phyloP scores from a whole-genome alignment of 169 alveolate genomes.

The Plasmodium vinckei region DNA sequence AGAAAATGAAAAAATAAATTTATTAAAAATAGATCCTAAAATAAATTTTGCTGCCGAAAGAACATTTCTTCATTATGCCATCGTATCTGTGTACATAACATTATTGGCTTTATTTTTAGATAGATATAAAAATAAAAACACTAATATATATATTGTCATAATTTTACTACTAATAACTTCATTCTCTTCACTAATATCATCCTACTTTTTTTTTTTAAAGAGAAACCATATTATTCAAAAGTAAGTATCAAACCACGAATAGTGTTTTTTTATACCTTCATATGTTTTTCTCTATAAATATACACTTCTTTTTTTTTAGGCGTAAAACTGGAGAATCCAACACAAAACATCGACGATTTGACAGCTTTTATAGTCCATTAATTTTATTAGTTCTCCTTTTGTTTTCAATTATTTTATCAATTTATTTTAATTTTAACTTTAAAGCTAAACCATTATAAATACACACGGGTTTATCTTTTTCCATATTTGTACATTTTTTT shows the following conservation, averaged over 20 bases:
- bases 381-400: constrained; percentile 47
- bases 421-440: constrained; percentile 51
- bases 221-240: constrained; percentile 33
- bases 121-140: constrained; percentile 53
- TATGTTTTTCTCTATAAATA: background rate
- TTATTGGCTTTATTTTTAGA: constrained; percentile 76
- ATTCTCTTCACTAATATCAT: constrained; percentile 42
- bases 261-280: background rate
- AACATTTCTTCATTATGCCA: constrained; percentile 83
- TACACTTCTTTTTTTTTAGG: constrained; percentile 5
- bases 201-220: constrained; percentile 62
- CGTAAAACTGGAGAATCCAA: constrained; percentile 59
- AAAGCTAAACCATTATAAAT: background rate
- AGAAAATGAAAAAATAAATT: constrained; percentile 39
- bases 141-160: constrained; percentile 15
- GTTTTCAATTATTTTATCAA: constrained; percentile 48
- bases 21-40: constrained; percentile 85
- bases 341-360: constrained; percentile 38
- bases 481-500: background rate
- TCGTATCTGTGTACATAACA: constrained; percentile 79
- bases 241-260: background rate
- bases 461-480: background rate
- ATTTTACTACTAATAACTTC: constrained; percentile 24
- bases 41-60: constrained; percentile 87
- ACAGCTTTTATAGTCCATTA: constrained; percentile 65